Conservation (phyloP, 495 filamentous ascomycete genomes). For the Neurospora tetraspora region DNA sequence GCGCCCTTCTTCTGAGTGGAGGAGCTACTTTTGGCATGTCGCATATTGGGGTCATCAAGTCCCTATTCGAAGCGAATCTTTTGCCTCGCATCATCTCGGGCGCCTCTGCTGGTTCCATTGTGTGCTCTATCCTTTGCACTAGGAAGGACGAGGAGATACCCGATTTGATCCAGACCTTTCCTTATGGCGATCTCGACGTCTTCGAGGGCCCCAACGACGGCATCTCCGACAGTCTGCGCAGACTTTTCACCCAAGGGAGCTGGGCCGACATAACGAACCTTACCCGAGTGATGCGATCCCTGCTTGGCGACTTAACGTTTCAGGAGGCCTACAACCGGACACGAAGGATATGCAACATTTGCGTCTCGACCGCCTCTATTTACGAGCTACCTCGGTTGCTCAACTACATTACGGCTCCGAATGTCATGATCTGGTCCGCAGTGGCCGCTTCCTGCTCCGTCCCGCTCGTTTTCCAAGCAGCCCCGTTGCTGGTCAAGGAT, state of each 20-base stretch:
- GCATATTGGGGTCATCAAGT: constrained; percentile 88
- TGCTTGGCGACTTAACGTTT: constrained; percentile 85
- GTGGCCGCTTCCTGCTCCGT: constrained; percentile 93
- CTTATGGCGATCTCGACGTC: constrained; percentile 72
- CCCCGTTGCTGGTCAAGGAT: constrained; percentile 72
- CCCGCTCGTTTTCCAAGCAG: constrained; percentile 72
- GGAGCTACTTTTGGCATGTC: constrained; percentile 95
- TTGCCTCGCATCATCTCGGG: constrained; percentile 90
- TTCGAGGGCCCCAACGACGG: constrained; percentile 67
- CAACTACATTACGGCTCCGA: constrained; percentile 88
- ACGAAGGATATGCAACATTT: constrained; percentile 81
- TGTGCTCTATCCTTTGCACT: constrained; percentile 76
- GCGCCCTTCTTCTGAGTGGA: constrained; percentile 76
- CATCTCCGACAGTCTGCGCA: constrained; percentile 55
- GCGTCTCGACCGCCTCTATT: constrained; percentile 74
- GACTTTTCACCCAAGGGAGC: constrained; percentile 70
- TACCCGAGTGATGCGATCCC: constrained; percentile 63
- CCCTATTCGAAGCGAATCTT: constrained; percentile 62
- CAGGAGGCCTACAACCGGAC: constrained; percentile 93
- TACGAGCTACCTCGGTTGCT: constrained; percentile 80
- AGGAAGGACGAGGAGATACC: constrained; percentile 80
- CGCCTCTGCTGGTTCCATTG: constrained; percentile 89
- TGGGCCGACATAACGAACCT: constrained; percentile 78
- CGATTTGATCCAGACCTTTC: constrained; percentile 57
- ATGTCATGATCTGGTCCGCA: constrained; percentile 94